Evolutionary conservation across 1,284 basidiomycete genomes (phyloP), one percentile per base, ranked within the genome.

Genomic region (Ceratorhiza oryzae-sativae): DNA sequence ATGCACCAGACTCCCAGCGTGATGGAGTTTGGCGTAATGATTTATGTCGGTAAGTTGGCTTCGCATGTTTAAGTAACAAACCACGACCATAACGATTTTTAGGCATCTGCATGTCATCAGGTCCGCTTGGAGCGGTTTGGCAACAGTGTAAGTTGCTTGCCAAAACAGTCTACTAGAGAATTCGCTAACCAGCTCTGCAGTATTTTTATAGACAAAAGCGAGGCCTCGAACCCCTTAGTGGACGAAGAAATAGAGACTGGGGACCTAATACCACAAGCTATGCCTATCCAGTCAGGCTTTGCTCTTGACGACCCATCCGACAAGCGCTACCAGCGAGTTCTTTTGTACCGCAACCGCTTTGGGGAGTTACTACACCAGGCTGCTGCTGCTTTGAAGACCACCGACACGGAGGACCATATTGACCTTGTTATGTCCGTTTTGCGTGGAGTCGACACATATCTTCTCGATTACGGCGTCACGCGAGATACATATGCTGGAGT

Each of bases 1-100:
- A 83, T 12, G 84, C 82, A 4, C 85, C 86, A 12, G 81, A 82
- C 18, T 84, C 79, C 41, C 51, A 78, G 39, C 92, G 92, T 87
- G 88, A 93, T 77, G 88, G 84, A 72, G 84, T 88, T 20, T 89
- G 90, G 82, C 88, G 92, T 36, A 98, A 97, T 79, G 95, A 98
- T 80, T 97, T 98, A 79, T 98, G 96, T 80, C 88, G 97, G 85
- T 90, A 82, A 73, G 84, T 83, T 53, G 73, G 9, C 36, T 25
- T n/a, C n/a, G 20, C 8, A 60, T 45, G 12, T 15, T 12, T 15
- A 48, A 6, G n/a, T 10, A 25, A 30, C 10, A 32, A 20, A 45
- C 23, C 3, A 46, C 73, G 32, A 63, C 30, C 45, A 25, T 51
- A 61, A 53, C 46, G 3, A 45, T 61, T 61, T 60, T 8, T 76